Evolutionary conservation across 305 asterid species (phyloP), one percentile per base, ranked within the genome.

Genomic region (Fraxinus floribunda): DNA sequence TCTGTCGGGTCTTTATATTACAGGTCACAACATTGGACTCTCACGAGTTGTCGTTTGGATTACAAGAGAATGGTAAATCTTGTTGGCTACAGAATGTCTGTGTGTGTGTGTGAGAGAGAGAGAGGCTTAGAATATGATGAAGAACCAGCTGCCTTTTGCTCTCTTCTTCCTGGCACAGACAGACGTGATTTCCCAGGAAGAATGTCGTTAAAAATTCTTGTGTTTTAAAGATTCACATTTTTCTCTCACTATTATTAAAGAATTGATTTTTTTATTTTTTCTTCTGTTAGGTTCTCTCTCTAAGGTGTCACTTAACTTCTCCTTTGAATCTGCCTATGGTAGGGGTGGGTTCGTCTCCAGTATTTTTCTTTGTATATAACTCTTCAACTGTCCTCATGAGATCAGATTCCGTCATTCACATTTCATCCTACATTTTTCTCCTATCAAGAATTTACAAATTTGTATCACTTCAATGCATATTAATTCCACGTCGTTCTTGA

Each of bases 61-160:
- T 70, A n/a, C 34, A 30, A 3, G 82, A 30, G n/a, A 32, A 32
- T 49, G 76, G 26, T 73, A 77, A 71, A 32, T 71, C 76, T 16
- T 44, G 76, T 71, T 71, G 76, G 46, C 76, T 32, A 71, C 76
- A 71, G 75, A 57, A 10, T 70, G 60, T 36, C 24, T 68, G 20
- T 68, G 18, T 5, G 72, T 62, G 74, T 10, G 35, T 1, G 29
- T 0, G 66, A 75, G 85, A 60, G 77, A 66, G 70, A 39, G 80
- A 15, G 84, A 46, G 18, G 46, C 8, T 22, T 36, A 36, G 15
- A 39, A 30, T 55, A 76, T 81, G 84, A 84, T 82, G 77, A 77
- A 82, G 60, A 84, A 82, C 83, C 87, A 84, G 89, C 86, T 87
- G 87, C 87, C 78, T 24, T 75, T 78, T 52, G 85, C 66, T 35